Conservation (phyloP, 2,329 filamentous ascomycete species). For the Phaeoacremonium minimum region DNA sequence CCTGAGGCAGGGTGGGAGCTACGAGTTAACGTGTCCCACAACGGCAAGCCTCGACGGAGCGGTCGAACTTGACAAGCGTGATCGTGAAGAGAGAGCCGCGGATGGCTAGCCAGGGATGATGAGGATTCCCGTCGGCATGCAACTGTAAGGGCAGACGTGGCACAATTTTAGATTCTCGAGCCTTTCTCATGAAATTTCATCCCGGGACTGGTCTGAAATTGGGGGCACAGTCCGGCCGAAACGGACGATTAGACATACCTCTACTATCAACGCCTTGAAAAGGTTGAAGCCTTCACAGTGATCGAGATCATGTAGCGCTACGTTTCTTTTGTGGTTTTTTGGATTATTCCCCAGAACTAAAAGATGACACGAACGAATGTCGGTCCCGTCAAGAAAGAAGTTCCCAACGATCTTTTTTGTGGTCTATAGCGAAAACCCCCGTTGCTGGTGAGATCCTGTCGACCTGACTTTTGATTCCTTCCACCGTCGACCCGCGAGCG, state of each 20-base stretch:
- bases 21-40: slow-evolving; percentile 64
- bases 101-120: slow-evolving; percentile 25
- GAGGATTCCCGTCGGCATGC: slow-evolving; percentile 33
- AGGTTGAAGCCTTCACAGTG: slow-evolving; percentile 10
- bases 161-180: slow-evolving; percentile 18
- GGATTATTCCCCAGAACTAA: slow-evolving; percentile 5
- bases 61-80: slow-evolving; percentile 32
- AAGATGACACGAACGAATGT: slow-evolving; percentile 4
- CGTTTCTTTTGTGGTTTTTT: slow-evolving; percentile 5
- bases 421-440: too few relatives aligned
- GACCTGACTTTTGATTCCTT: slow-evolving; percentile 3
- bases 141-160: slow-evolving; percentile 29
- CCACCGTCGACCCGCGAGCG: slow-evolving; percentile 6
- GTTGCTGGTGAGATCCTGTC: slow-evolving; percentile 1
- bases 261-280: slow-evolving; percentile 15
- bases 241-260: slow-evolving; percentile 11
- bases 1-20: slow-evolving; percentile 49
- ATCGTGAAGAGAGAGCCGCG: slow-evolving; percentile 29
- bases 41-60: slow-evolving; percentile 35
- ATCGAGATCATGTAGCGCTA: slow-evolving; percentile 16
- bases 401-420: too few relatives aligned
- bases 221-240: not conserved
- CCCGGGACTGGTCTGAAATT: slow-evolving; percentile 3
- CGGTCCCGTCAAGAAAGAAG: too few relatives aligned
- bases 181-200: slow-evolving; percentile 4